Evolutionary conservation across 2,329 filamentous ascomycete genomes (phyloP), one percentile per base, ranked within the genome.

Genomic region (Aspergillus fumigatiaffinis): DNA sequence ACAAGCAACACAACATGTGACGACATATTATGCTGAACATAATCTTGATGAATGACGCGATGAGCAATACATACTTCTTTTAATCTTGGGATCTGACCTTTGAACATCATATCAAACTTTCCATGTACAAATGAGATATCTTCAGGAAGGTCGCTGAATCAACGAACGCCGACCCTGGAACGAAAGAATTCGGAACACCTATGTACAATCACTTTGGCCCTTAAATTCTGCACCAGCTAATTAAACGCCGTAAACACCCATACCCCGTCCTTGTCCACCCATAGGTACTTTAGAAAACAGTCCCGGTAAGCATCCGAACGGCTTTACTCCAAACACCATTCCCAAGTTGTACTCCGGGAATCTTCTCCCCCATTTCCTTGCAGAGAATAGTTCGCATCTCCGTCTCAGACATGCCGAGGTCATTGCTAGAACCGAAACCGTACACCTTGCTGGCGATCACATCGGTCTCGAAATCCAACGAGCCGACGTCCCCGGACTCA

Each of bases 371-470:
- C 44, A 72, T 62, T 17, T 67, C 66, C 51, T 70, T 68, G 20
- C 57, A 59, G 14, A 76, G 67, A 32, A 76, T 71, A 46, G 64
- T 68, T 26, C 68, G 65, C 69, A 77, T 74, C 48, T 74, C 70
- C 21, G 62, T 60, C 49, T 75, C 72, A 2, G 73, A 68, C 3
- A 73, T 58, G 47, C 69, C 66, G 2, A 61, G 63, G 51, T 62
- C 60, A 51, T 64, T 70, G 3, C 50, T 62, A 7, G 58, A 57
- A 25, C 68, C 71, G 38, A 77, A 76, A 1, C 76, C 76, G 50
- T 77, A 77, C 41, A 77, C 67, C 53, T 76, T 76, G 20, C 66
- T 73, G 3, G 73, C 73, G 14, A 74, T 56, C 2, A 74, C 73
- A 48, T 75, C 72, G 28, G 73, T 73, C 41, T 75, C 68, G 41